phyloP scores from a whole-genome alignment of 305 asterid species.

The Fraxinus latifolia region DNA sequence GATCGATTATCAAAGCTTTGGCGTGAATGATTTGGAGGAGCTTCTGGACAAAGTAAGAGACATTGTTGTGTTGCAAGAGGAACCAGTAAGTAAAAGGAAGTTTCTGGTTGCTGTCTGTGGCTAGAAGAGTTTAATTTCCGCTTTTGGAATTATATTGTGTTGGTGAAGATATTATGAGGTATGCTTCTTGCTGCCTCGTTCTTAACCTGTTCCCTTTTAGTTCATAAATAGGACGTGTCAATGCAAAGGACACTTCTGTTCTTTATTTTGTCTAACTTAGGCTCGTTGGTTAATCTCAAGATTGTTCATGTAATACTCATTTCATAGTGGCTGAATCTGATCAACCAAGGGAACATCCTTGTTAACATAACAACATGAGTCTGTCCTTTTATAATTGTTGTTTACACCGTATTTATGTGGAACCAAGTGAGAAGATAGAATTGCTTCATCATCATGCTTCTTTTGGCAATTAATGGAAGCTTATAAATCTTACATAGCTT shows the following conservation, averaged over 20 bases:
- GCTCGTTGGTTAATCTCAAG: not conserved
- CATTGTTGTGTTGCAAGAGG: slow-evolving; percentile 69
- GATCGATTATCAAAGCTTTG: slow-evolving; percentile 55
- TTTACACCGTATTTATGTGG: not conserved
- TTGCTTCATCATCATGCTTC: not conserved
- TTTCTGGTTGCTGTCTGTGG: slow-evolving; percentile 54
- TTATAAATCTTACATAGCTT: not conserved
- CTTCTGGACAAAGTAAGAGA: slow-evolving; percentile 68
- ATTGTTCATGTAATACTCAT: not conserved
- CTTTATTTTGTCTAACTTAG: not conserved
- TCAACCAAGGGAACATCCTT: not conserved
- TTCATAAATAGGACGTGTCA: not conserved
- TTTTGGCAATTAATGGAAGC: not conserved
- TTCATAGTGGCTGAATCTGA: slow-evolving; percentile 2
- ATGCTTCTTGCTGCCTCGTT: slow-evolving; percentile 21
- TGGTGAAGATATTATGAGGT: slow-evolving; percentile 29
- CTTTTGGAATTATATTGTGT: slow-evolving; percentile 20
- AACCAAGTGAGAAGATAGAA: not conserved
- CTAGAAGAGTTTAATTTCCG: slow-evolving; percentile 27
- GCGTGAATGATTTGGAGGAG: slow-evolving; percentile 66
- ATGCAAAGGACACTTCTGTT: not conserved
- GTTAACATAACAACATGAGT: not conserved
- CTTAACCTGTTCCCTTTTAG: not conserved
- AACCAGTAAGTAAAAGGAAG: slow-evolving; percentile 55
- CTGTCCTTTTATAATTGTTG: not conserved